Conservation (phyloP, 2,329 filamentous ascomycete species). For the Nothopassalora personata region DNA sequence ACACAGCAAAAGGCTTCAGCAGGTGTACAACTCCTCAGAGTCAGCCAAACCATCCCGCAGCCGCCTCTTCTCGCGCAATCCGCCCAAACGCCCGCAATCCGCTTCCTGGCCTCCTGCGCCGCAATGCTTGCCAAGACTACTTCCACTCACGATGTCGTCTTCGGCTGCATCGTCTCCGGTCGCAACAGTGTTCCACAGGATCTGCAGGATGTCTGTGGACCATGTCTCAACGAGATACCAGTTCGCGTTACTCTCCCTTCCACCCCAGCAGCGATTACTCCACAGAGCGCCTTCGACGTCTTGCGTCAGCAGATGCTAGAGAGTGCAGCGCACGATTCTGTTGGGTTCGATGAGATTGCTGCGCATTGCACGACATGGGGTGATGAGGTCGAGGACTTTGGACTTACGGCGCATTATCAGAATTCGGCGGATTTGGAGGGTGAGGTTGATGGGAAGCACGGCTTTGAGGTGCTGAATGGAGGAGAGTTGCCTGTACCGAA, state of each 20-base stretch:
- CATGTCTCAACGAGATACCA: slow-evolving; percentile 63
- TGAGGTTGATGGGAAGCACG: too few relatives aligned
- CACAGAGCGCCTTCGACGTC: slow-evolving; percentile 29
- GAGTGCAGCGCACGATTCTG: slow-evolving; percentile 32
- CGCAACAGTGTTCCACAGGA: slow-evolving; percentile 54
- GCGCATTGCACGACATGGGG: slow-evolving; percentile 28
- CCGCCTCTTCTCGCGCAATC: slow-evolving; percentile 42
- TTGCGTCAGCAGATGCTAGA: slow-evolving; percentile 35
- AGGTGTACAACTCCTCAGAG: slow-evolving; percentile 45
- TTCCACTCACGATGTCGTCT: slow-evolving; percentile 45
- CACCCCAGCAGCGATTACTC: slow-evolving; percentile 34
- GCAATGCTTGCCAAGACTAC: too few relatives aligned
- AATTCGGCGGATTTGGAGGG: too few relatives aligned
- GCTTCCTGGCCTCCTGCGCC: neutral
- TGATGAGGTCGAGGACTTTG: too few relatives aligned
- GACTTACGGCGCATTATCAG: too few relatives aligned
- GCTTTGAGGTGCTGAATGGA: too few relatives aligned
- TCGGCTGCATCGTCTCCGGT: slow-evolving; percentile 61
- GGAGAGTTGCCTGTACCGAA: too few relatives aligned
- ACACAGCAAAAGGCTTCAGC: slow-evolving; percentile 20
- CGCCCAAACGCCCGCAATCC: slow-evolving; percentile 33
- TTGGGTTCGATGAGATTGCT: slow-evolving; percentile 35
- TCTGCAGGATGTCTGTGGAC: slow-evolving; percentile 56
- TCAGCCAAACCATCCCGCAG: slow-evolving; percentile 51
- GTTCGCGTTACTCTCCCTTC: slow-evolving; percentile 53